These are phyloP conservation scores for Intubia oerlemansii DNA, from an alignment of 2,329 filamentous ascomycete genomes.

Conservation along the genomic window DNA sequence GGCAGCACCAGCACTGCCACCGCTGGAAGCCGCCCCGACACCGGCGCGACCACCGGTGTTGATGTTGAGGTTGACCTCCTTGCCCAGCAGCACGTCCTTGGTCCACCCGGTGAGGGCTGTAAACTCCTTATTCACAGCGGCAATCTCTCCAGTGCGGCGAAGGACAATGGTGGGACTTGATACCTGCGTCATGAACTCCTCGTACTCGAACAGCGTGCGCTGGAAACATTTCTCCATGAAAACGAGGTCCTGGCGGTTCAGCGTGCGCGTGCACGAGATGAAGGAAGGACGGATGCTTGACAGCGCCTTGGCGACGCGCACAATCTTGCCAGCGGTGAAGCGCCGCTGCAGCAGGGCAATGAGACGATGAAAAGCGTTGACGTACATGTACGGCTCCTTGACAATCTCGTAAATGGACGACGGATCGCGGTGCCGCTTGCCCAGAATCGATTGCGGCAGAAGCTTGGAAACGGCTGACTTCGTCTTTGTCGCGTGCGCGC, in stretches of 20 bases:
- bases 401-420: conserved; percentile 77
- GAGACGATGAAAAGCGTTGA: conserved; percentile 72
- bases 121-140: conserved; percentile 89
- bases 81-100: conserved; percentile 70
- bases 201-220: conserved; percentile 76
- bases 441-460: conserved; percentile 27
- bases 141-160: conserved; percentile 82
- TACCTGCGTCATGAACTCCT: conserved; percentile 75
- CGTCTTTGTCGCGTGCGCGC: conserved; percentile 16
- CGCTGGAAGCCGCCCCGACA: conserved; percentile 13
- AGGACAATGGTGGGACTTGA: conserved; percentile 85
- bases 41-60: conserved; percentile 49
- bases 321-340: conserved; percentile 54
- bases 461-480: conserved; percentile 20
- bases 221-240: conserved; percentile 98
- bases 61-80: conserved; percentile 70
- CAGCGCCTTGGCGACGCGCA: conserved; percentile 71
- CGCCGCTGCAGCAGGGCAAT: conserved; percentile 61
- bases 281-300: conserved; percentile 83
- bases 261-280: conserved; percentile 74
- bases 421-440: conserved; percentile 46
- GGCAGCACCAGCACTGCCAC: conserved; percentile 12
- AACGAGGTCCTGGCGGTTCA: conserved; percentile 72
- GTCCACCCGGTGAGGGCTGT: conserved; percentile 90
- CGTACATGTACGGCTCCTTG: conserved; percentile 80